These are phyloP conservation scores for Pichia sp. DNA, from an alignment of 1,139 yeast genomes.

Conservation along the genomic window DNA sequence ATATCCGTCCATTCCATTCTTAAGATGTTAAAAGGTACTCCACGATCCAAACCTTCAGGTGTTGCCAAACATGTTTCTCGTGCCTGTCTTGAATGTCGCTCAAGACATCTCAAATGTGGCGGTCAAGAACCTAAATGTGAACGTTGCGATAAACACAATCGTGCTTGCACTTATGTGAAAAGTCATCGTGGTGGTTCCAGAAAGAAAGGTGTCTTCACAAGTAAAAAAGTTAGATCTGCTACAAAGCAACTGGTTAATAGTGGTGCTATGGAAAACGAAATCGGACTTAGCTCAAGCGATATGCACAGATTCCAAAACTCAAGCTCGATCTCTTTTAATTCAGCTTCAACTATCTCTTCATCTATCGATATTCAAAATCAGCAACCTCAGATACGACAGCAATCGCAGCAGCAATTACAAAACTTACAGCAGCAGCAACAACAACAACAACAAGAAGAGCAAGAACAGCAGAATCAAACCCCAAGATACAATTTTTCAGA, in stretches of 20 bases:
- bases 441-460: not conserved
- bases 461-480: not conserved
- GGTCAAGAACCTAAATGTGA: constrained; percentile 40
- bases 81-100: constrained; percentile 45
- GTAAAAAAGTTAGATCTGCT: constrained; percentile 8
- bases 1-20: not conserved
- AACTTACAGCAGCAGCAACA: too few relatives aligned
- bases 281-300: not conserved
- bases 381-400: too few relatives aligned
- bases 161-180: constrained; percentile 39
- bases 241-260: not conserved
- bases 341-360: not conserved
- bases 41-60: not conserved
- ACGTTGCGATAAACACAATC: constrained; percentile 31
- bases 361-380: not conserved
- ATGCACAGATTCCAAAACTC: not conserved
- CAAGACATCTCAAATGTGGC: constrained; percentile 42
- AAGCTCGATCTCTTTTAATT: not conserved
- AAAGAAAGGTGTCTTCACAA: constrained; percentile 36
- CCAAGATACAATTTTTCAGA: constrained; percentile 9
- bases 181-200: constrained; percentile 47
- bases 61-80: constrained; percentile 32
- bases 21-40: not conserved
- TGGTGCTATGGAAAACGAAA: not conserved
- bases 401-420: too few relatives aligned